These are phyloP conservation scores for Pholiota microspora DNA, from an alignment of 768 basidiomycete species.

Conservation along the genomic window DNA sequence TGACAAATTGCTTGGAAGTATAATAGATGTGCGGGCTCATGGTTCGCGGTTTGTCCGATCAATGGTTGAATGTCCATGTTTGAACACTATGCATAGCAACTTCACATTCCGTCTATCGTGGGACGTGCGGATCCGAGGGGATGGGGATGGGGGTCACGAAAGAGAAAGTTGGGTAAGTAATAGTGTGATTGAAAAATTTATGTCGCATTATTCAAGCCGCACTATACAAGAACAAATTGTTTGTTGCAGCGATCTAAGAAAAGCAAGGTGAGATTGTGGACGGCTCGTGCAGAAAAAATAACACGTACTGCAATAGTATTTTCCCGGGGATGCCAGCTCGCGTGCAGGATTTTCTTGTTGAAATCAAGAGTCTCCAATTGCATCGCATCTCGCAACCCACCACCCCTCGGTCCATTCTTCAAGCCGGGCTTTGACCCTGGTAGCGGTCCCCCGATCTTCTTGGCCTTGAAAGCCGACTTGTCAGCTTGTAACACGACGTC, in stretches of 20 bases:
- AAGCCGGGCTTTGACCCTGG: slow-evolving; percentile 65
- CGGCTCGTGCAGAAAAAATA: not conserved
- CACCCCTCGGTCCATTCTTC: slow-evolving; percentile 76
- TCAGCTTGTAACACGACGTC: slow-evolving; percentile 97
- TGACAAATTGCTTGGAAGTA: not conserved
- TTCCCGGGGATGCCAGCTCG: slow-evolving; percentile 97
- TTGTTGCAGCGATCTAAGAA: slow-evolving; percentile 88
- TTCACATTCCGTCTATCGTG: slow-evolving; percentile 22
- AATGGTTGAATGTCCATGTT: slow-evolving; percentile 19
- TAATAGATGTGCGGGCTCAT: slow-evolving; percentile 12
- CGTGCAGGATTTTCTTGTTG: slow-evolving; percentile 96
- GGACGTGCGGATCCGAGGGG: slow-evolving; percentile 10
- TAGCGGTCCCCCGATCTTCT: slow-evolving; percentile 91
- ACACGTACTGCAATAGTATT: slow-evolving; percentile 91
- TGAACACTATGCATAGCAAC: slow-evolving; percentile 16
- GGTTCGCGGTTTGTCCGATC: slow-evolving; percentile 10
- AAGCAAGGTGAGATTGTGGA: not conserved
- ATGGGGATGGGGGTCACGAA: too few species aligned
- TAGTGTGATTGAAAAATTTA: slow-evolving; percentile 11
- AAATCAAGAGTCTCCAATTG: slow-evolving; percentile 86
- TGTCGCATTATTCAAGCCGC: slow-evolving; percentile 43
- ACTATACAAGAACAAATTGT: slow-evolving; percentile 90
- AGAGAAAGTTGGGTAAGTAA: slow-evolving; percentile 15
- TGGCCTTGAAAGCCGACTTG: slow-evolving; percentile 98
- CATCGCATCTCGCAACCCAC: slow-evolving; percentile 80